Evolutionary conservation across 495 filamentous ascomycete species (phyloP).

Genomic region (Daldinia loculata): DNA sequence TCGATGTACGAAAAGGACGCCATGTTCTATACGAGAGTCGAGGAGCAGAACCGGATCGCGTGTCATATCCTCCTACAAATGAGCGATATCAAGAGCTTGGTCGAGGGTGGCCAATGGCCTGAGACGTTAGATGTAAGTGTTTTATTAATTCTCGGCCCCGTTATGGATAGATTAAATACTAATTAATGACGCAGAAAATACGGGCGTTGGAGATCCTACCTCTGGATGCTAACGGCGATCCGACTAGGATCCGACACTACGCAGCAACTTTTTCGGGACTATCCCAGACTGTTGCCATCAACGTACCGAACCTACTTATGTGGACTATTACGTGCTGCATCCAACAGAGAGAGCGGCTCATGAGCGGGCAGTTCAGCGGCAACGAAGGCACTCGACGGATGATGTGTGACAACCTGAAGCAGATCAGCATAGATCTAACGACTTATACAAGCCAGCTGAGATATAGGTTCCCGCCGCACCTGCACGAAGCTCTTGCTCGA

Average conservation of each 20-base stretch:
- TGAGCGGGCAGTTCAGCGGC: slow-evolving; percentile 71
- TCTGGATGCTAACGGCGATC: slow-evolving; percentile 71
- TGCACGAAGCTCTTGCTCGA: slow-evolving; percentile 83
- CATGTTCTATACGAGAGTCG: slow-evolving; percentile 76
- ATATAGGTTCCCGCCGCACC: slow-evolving; percentile 75
- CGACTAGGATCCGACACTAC: slow-evolving; percentile 74
- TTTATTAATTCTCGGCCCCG: not conserved
- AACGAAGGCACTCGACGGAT: slow-evolving; percentile 70
- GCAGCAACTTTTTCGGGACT: slow-evolving; percentile 80
- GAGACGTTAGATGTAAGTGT: slow-evolving; percentile 81
- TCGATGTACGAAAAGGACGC: slow-evolving; percentile 77
- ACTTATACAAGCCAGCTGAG: slow-evolving; percentile 94
- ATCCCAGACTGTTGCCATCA: slow-evolving; percentile 79
- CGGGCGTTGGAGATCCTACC: slow-evolving; percentile 78
- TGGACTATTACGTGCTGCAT: slow-evolving; percentile 91
- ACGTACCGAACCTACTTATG: slow-evolving; percentile 86
- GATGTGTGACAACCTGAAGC: slow-evolving; percentile 74
- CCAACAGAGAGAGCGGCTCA: slow-evolving; percentile 72
- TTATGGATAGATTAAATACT: slow-evolving; percentile 26
- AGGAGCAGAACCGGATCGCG: slow-evolving; percentile 70
- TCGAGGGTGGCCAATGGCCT: slow-evolving; percentile 76
- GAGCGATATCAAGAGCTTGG: slow-evolving; percentile 75
- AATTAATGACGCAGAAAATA: slow-evolving; percentile 67
- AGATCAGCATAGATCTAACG: slow-evolving; percentile 85
- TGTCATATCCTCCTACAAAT: slow-evolving; percentile 78